A percentile compares a stretch with the other conserved stretches of the same genome.
Evolutionary conservation across 225 moss, liverwort and hornwort species (phyloP).

Genomic region (Sphagnum contortum): DNA sequence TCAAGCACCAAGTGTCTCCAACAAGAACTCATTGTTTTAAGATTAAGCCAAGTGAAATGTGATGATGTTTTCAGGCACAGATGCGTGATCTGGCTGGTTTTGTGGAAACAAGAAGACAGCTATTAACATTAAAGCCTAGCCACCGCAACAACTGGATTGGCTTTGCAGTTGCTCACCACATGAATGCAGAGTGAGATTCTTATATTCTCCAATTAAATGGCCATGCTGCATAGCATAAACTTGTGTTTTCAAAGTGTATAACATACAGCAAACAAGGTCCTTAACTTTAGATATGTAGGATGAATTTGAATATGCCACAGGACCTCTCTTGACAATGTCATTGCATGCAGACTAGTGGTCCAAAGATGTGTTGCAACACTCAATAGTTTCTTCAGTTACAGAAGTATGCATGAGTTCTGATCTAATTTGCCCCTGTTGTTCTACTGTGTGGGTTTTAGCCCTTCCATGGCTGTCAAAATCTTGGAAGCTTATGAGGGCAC

Average conservation of each 20-base stretch:
- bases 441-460: constrained; percentile 17
- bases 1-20: not conserved
- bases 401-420: too few species aligned
- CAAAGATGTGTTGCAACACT: too few species aligned
- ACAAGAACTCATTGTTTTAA: too few species aligned
- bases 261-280: too few species aligned
- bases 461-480: constrained; percentile 91
- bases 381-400: too few species aligned
- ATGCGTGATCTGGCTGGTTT: constrained; percentile 97
- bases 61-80: constrained; percentile 51
- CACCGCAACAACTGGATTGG: constrained; percentile 99
- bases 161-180: constrained; percentile 83
- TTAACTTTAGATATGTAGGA: too few species aligned
- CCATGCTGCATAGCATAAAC: not conserved
- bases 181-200: constrained; percentile 60
- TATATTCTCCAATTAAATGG: too few species aligned
- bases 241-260: not conserved
- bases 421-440: too few species aligned
- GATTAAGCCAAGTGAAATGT: too few species aligned
- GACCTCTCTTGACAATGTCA: too few species aligned
- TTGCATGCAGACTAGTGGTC: too few species aligned
- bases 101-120: constrained; percentile 96
- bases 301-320: too few species aligned
- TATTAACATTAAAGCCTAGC: constrained; percentile 87
- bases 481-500: constrained; percentile 98